A percentile compares a stretch with the other conserved stretches of the same genome.
Evolutionary conservation across 345 rosid species (phyloP).

Genomic region (Populus ilicifolia): DNA sequence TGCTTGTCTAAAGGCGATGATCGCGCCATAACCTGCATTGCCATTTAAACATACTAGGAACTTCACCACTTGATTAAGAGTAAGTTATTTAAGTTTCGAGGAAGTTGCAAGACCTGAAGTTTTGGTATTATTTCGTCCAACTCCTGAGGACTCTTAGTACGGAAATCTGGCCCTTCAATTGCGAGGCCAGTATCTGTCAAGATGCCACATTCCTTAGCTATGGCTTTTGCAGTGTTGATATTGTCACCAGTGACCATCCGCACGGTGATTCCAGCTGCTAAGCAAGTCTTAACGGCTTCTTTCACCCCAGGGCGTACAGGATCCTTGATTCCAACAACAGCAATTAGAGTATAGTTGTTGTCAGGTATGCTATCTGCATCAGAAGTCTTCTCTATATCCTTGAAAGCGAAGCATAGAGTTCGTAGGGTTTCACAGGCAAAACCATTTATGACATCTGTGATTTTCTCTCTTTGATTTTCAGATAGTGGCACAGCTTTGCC

Average conservation of each 20-base stretch:
- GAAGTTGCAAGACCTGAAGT: constrained; percentile 33
- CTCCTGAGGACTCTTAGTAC: constrained; percentile 49
- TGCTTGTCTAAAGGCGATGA: constrained; percentile 33
- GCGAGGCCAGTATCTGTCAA: constrained; percentile 50
- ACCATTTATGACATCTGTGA: constrained; percentile 46
- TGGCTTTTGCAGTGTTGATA: constrained; percentile 35
- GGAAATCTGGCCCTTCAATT: constrained; percentile 68
- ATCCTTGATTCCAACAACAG: constrained; percentile 33
- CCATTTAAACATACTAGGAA: neutral
- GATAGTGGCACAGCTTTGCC: constrained; percentile 21
- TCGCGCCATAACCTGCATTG: constrained; percentile 32
- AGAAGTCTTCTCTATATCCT: constrained; percentile 45
- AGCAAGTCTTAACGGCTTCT: constrained; percentile 32
- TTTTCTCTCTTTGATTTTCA: constrained; percentile 36
- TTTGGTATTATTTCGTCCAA: constrained; percentile 57
- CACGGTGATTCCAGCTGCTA: constrained; percentile 28
- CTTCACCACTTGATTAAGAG: neutral
- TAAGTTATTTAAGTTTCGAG: neutral
- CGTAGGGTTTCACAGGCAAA: constrained; percentile 67
- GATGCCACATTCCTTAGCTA: constrained; percentile 36
- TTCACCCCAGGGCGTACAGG: constrained; percentile 33
- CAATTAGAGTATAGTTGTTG: constrained; percentile 47
- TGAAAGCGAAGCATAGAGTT: constrained; percentile 66
- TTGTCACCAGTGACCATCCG: constrained; percentile 38
- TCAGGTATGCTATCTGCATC: constrained; percentile 47